Percentiles rank a stretch among this genome's conserved stretches.
Evolutionary conservation across 2,329 filamentous ascomycete genomes (phyloP).

Genomic region (Trichocomaceae sp.): DNA sequence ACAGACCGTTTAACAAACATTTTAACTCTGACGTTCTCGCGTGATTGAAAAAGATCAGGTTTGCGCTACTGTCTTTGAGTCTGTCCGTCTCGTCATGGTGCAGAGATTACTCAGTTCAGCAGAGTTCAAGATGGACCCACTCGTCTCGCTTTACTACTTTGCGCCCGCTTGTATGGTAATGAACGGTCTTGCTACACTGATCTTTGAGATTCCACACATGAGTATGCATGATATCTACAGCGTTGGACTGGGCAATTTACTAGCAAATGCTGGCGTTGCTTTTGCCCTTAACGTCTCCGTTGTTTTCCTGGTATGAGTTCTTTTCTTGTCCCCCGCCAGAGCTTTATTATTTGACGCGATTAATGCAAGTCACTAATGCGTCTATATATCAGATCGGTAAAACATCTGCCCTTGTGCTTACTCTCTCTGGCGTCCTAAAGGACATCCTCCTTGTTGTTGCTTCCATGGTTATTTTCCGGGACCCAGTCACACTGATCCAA

Average conservation of each 20-base stretch:
- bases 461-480: conserved; percentile 71
- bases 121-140: conserved; percentile 80
- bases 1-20: too few species aligned
- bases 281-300: conserved; percentile 77
- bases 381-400: conserved; percentile 65
- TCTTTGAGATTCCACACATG: conserved; percentile 61
- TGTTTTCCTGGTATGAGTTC: conserved; percentile 66
- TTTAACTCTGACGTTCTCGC: neutral
- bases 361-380: conserved; percentile 9
- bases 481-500: conserved; percentile 63
- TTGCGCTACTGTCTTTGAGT: conserved; percentile 72
- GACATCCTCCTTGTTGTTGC: conserved; percentile 73
- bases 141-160: conserved; percentile 85
- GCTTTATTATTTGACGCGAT: neutral
- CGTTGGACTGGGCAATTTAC: conserved; percentile 58
- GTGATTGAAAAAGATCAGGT: conserved; percentile 47
- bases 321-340: neutral
- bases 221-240: conserved; percentile 58
- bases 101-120: conserved; percentile 70
- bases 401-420: conserved; percentile 78
- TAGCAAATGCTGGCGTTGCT: conserved; percentile 67
- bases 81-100: conserved; percentile 75
- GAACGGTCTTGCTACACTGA: conserved; percentile 64
- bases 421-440: conserved; percentile 78
- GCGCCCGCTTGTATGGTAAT: conserved; percentile 75